A percentile compares a stretch with the other conserved stretches of the same genome.
These are phyloP conservation scores for Chenopodium quinoa DNA, from an alignment of 148 eudicot genomes.

Conservation along the genomic window DNA sequence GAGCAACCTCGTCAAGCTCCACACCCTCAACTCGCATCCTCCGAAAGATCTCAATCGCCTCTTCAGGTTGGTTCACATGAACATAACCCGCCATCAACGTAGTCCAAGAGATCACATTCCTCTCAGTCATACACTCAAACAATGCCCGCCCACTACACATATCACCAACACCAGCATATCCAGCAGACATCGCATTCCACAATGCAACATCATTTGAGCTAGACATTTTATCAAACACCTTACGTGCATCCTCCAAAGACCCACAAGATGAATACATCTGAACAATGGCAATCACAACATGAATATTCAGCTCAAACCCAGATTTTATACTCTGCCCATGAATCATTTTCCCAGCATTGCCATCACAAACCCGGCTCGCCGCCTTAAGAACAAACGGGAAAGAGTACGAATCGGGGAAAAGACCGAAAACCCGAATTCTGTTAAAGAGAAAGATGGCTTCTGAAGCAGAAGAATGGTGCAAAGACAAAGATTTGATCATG, in stretches of 20 bases:
- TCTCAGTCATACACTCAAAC: slow-evolving; percentile 48
- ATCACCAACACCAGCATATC: slow-evolving; percentile 39
- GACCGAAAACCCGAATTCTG: slow-evolving; percentile 28
- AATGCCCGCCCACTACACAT: slow-evolving; percentile 35
- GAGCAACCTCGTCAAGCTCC: slow-evolving; percentile 46
- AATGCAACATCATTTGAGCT: slow-evolving; percentile 32
- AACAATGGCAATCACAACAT: slow-evolving; percentile 38
- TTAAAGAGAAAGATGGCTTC: slow-evolving; percentile 37
- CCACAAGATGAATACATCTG: slow-evolving; percentile 37
- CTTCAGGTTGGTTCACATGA: slow-evolving; percentile 32
- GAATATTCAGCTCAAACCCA: slow-evolving; percentile 36
- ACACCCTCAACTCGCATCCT: slow-evolving; percentile 45
- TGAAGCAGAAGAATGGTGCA: slow-evolving; percentile 24
- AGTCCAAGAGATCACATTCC: slow-evolving; percentile 80
- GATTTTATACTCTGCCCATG: slow-evolving; percentile 41
- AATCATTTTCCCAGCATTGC: slow-evolving; percentile 36
- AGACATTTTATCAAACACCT: slow-evolving; percentile 51
- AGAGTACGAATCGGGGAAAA: slow-evolving; percentile 44
- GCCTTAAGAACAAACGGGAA: slow-evolving; percentile 53
- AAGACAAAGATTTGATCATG: slow-evolving; percentile 43
- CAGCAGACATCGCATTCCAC: slow-evolving; percentile 70
- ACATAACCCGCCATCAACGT: slow-evolving; percentile 56
- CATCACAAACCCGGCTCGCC: slow-evolving; percentile 25
- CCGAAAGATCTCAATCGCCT: slow-evolving; percentile 42
- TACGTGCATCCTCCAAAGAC: slow-evolving; percentile 35